Base-by-base conservation (phyloP, 192 early-diverging fungal genomes). In the Dissophora globulifera region DNA sequence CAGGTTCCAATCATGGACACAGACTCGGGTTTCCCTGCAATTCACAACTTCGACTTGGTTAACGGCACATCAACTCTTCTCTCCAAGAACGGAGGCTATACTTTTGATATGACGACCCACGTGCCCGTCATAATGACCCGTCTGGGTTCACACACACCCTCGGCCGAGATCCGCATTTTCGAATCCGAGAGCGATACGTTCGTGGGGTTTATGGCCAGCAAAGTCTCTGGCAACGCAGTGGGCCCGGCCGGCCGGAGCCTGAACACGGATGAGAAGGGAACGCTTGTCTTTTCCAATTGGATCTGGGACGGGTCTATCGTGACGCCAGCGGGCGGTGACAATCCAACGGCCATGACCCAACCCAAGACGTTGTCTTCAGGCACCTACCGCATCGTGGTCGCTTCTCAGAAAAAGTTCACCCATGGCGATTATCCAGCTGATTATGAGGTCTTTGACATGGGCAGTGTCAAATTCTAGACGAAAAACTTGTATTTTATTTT, bases 1-100 rank as follows among this genome's bases (percentile, higher is more conserved):
- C 29, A 65, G 31, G 58, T 80, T 6, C 67, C 67, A 1, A 72
- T 80, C 48, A 66, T 80, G 50, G 64, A 80, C 22, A 60, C 40
- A 1, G 58, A 75, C 26, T 12, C 25, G 17, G 33, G 23, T 1
- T 67, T 61, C 30, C 79, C 79, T 4, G 15, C 26, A 17, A 12
- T 62, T 7, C 2, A 30, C 8, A 48, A 42, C 4, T 19, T 48
- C 19, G 29, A 55, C 29, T 13, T 50, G 26, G n/a, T 20, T 7
- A 16, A 29, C 27, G 69, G 59, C 16, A 57, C 50, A 35, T 2
- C 58, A 20, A 50, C 27, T 3, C 45, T 50, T 0, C 2, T 68
- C 17, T 43, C 66, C 45, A 20, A 27, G 33, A 17, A 17, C 7
- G 40, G 55, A 15, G 56, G 35, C 16, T 40, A 22, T 6, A 3